Evolutionary conservation across 352 stramenopile genomes (phyloP).

Genomic region (Phytophthora melonis): DNA sequence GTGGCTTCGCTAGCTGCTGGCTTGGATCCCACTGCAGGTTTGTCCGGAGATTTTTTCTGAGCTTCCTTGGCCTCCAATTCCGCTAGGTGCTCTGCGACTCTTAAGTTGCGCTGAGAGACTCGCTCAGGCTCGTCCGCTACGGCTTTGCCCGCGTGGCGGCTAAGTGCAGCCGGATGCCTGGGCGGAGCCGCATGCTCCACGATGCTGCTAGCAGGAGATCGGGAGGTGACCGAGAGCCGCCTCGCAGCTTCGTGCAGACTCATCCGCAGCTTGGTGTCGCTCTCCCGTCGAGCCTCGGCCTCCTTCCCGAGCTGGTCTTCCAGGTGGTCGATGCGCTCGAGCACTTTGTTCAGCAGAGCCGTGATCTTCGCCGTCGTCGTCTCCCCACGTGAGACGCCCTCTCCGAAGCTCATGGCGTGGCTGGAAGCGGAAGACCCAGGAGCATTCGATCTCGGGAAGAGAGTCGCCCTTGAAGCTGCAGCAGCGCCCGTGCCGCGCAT

Average conservation of each 20-base stretch:
- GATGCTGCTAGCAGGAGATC: neutral
- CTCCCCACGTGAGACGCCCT: slow-evolving; percentile 17
- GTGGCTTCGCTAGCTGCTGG: slow-evolving; percentile 36
- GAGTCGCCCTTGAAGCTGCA: slow-evolving; percentile 11
- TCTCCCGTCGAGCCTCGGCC: slow-evolving; percentile 56
- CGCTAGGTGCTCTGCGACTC: slow-evolving; percentile 23
- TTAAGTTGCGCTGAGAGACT: slow-evolving; percentile 68
- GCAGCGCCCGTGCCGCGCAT: slow-evolving; percentile 44
- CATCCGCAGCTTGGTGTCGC: slow-evolving; percentile 50
- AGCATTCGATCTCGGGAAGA: slow-evolving; percentile 1
- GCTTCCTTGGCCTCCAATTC: slow-evolving; percentile 10
- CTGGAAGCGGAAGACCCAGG: neutral
- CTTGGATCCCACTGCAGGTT: slow-evolving; percentile 3
- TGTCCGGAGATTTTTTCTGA: neutral
- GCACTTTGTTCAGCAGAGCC: slow-evolving; percentile 54
- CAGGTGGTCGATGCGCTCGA: slow-evolving; percentile 59
- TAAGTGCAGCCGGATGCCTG: slow-evolving; percentile 21
- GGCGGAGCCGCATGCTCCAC: neutral
- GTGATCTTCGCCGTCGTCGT: slow-evolving; percentile 34
- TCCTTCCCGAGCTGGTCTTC: slow-evolving; percentile 62
- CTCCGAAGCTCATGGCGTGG: slow-evolving; percentile 31
- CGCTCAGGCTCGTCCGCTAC: slow-evolving; percentile 70
- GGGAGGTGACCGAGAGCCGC: slow-evolving; percentile 14
- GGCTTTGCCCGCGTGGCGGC: neutral
- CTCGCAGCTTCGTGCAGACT: slow-evolving; percentile 25